These are phyloP conservation scores for Isabelozyma rhagii DNA, from an alignment of 805 yeast genomes.

Conservation along the genomic window DNA sequence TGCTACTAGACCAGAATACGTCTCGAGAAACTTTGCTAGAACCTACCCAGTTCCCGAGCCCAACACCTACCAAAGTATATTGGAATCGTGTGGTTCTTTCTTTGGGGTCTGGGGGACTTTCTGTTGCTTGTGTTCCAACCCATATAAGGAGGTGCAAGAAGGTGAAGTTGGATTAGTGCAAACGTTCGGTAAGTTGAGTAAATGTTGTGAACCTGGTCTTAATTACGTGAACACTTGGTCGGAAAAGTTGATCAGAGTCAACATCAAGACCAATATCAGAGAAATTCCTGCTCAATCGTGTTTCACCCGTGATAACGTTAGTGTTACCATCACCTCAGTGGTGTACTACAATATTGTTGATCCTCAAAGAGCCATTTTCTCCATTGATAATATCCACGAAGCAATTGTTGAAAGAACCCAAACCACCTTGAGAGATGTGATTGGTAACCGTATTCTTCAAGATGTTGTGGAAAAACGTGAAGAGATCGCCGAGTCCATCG, in stretches of 20 bases:
- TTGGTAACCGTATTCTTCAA: slow-evolving; percentile 63
- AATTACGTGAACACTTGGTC: slow-evolving; percentile 62
- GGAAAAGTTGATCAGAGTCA: slow-evolving; percentile 50
- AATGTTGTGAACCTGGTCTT: slow-evolving; percentile 69
- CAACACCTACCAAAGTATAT: slow-evolving; percentile 40
- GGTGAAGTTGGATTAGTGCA: slow-evolving; percentile 70
- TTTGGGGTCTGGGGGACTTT: slow-evolving; percentile 54
- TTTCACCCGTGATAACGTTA: slow-evolving; percentile 69
- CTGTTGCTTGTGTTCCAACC: slow-evolving; percentile 59
- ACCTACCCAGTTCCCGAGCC: slow-evolving; percentile 36
- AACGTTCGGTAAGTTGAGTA: slow-evolving; percentile 60
- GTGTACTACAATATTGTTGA: slow-evolving; percentile 64
- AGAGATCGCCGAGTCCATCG: slow-evolving; percentile 65
- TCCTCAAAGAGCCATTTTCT: slow-evolving; percentile 64
- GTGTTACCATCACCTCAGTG: slow-evolving; percentile 60
- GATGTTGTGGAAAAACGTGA: slow-evolving; percentile 73
- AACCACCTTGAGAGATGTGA: slow-evolving; percentile 69
- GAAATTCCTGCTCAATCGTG: slow-evolving; percentile 68
- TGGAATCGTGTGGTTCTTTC: slow-evolving; percentile 39
- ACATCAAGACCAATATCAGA: slow-evolving; percentile 54
- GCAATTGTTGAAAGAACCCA: slow-evolving; percentile 68
- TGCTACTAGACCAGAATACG: slow-evolving; percentile 38
- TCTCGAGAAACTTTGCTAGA: slow-evolving; percentile 38
- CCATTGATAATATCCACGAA: slow-evolving; percentile 49
- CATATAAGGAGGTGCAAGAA: slow-evolving; percentile 57